These are phyloP conservation scores for Chlamydomonas sphaeroides DNA, from an alignment of 139 green algal genomes.

Conservation along the genomic window DNA sequence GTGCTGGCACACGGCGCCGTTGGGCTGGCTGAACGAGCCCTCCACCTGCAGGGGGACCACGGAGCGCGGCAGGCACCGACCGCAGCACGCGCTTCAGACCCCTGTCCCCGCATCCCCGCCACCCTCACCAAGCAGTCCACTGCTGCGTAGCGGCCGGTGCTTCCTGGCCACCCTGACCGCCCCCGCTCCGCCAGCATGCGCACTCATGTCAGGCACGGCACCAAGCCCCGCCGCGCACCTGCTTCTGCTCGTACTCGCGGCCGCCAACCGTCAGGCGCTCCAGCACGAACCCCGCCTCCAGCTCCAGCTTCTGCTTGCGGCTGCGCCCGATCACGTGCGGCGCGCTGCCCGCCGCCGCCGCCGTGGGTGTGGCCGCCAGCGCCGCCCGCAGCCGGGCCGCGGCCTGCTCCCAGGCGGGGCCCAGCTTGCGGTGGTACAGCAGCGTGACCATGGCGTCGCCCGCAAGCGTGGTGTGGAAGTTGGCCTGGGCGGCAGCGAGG, in stretches of 20 bases:
- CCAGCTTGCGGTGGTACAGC: constrained; percentile 88
- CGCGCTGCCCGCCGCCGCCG: background rate
- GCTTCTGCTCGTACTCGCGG: constrained; percentile 32
- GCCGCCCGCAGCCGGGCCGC: constrained; percentile 10
- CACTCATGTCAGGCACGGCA: too few relatives aligned
- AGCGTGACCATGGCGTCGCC: constrained; percentile 88
- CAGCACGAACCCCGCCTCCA: constrained; percentile 78
- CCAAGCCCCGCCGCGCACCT: too few relatives aligned
- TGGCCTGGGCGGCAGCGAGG: constrained; percentile 62
- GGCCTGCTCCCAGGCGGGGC: constrained; percentile 40
- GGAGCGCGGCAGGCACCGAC: too few relatives aligned
- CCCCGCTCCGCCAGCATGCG: too few relatives aligned
- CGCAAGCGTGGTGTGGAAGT: constrained; percentile 90
- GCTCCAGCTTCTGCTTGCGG: constrained; percentile 79
- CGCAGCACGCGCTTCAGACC: too few relatives aligned
- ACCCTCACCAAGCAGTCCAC: too few relatives aligned
- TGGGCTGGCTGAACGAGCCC: constrained; percentile 92
- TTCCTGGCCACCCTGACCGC: too few relatives aligned
- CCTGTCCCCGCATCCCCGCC: too few relatives aligned
- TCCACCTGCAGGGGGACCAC: too few relatives aligned
- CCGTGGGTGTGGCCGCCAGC: constrained; percentile 29
- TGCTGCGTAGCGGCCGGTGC: too few relatives aligned
- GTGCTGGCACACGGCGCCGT: constrained; percentile 79
- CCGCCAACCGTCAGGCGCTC: constrained; percentile 62
- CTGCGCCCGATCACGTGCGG: constrained; percentile 68